A percentile compares a stretch with the other conserved stretches of the same genome.
Conservation (phyloP, 78 protist species). For the Carpediemonas membranifera region DNA sequence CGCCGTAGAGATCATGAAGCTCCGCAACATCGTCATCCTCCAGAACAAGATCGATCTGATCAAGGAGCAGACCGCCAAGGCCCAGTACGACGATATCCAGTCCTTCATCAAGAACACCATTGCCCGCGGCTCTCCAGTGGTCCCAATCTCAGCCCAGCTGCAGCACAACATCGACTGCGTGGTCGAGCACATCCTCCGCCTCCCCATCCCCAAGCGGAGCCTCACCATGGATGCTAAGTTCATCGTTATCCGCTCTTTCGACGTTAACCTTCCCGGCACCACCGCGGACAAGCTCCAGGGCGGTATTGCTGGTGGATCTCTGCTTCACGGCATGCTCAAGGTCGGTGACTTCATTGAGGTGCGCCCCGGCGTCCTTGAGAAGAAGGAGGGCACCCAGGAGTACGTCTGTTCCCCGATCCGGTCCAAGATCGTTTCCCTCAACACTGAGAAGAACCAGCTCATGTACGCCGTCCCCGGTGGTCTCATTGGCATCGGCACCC, state of each 20-base stretch:
- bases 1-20: constrained; percentile 97
- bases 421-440: constrained; percentile 69
- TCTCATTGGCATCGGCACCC: constrained; percentile 97
- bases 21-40: constrained; percentile 84
- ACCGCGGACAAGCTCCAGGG: constrained; percentile 82
- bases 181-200: constrained; percentile 76
- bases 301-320: constrained; percentile 99
- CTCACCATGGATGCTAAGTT: constrained; percentile 77
- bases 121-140: constrained; percentile 90
- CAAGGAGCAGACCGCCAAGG: constrained; percentile 63
- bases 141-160: constrained; percentile 98
- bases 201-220: constrained; percentile 84
- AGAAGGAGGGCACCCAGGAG: constrained; percentile 14
- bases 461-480: constrained; percentile 99
- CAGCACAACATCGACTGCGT: constrained; percentile 92
- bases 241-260: constrained; percentile 97
- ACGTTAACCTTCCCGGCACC: constrained; percentile 96
- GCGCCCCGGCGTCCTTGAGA: constrained; percentile 68
- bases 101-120: constrained; percentile 79
- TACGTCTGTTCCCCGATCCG: constrained; percentile 70
- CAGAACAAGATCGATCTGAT: constrained; percentile 99
- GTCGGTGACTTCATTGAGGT: constrained; percentile 93
- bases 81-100: constrained; percentile 73
- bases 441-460: constrained; percentile 81
- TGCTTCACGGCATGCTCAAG: constrained; percentile 85